Evolutionary conservation across 495 filamentous ascomycete genomes (phyloP).

Genomic region (Choiromyces venosus): DNA sequence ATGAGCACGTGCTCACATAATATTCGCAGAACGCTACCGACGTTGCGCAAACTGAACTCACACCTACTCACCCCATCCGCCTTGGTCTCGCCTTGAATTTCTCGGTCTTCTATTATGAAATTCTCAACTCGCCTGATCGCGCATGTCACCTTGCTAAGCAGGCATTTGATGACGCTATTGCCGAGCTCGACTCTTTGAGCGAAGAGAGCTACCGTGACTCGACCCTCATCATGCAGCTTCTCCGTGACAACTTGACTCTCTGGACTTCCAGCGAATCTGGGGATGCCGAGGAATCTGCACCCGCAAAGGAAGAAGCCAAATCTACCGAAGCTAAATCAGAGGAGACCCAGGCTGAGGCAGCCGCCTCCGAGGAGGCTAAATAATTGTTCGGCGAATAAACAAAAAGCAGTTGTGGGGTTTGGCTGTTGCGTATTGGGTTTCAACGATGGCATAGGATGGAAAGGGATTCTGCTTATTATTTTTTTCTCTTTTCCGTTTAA

Average conservation of each 20-base stretch:
- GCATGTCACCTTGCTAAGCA: conserved; percentile 99
- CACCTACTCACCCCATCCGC: conserved; percentile 96
- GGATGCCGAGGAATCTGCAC: conserved; percentile 64
- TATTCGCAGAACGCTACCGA: conserved; percentile 83
- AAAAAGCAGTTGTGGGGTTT: conserved; percentile 12
- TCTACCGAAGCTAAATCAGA: conserved; percentile 52
- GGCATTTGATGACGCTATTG: conserved; percentile 98
- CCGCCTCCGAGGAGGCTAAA: conserved; percentile 40
- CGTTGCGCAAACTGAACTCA: conserved; percentile 93
- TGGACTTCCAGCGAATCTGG: conserved; percentile 96
- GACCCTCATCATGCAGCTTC: conserved; percentile 99
- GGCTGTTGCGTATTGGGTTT: conserved; percentile 23
- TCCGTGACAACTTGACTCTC: conserved; percentile 97
- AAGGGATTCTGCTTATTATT: conserved; percentile 23
- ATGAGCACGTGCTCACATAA: conserved; percentile 27
- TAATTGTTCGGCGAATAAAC: conserved; percentile 21
- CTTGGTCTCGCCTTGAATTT: conserved; percentile 98
- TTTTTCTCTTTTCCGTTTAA: conserved; percentile 40
- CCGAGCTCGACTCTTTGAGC: conserved; percentile 95
- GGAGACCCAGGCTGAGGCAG: conserved; percentile 41
- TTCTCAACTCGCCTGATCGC: conserved; percentile 96
- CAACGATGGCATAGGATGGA: conserved; percentile 25
- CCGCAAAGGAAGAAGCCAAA: conserved; percentile 60
- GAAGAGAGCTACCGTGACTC: conserved; percentile 99
- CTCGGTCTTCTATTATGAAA: conserved; percentile 99